These are phyloP conservation scores for Cyberlindnera maritima DNA, from an alignment of 805 yeast genomes.

Conservation along the genomic window DNA sequence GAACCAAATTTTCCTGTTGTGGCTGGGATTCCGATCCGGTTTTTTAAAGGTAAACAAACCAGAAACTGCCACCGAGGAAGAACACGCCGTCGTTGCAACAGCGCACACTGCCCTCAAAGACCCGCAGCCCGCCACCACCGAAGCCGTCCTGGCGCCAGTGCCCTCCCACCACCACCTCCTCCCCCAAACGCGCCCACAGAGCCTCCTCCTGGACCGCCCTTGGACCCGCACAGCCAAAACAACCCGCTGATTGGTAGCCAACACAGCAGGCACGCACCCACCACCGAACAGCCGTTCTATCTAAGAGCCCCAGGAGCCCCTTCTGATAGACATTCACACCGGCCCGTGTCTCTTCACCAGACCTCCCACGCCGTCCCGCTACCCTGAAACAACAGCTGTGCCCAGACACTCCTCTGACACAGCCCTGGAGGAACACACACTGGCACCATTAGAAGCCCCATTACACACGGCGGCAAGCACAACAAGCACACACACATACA, in stretches of 20 bases:
- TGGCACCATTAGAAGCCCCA: no score
- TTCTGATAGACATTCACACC: no score
- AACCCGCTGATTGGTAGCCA: not conserved
- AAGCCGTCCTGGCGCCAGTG: not conserved
- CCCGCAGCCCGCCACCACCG: no score
- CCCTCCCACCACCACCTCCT: not conserved
- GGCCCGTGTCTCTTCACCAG: not conserved
- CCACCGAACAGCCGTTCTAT: not conserved
- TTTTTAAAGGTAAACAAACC: not conserved
- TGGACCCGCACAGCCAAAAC: no score
- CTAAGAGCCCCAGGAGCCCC: not conserved
- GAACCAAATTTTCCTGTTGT: not conserved
- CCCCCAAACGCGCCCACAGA: not conserved
- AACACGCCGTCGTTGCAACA: not conserved
- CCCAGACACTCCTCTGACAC: not conserved
- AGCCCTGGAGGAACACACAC: not conserved
- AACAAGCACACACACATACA: not conserved
- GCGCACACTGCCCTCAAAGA: not conserved
- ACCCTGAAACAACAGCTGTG: not conserved
- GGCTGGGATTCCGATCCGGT: not conserved
- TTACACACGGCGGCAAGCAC: not conserved
- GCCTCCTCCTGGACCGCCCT: not conserved
- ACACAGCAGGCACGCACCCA: not conserved
- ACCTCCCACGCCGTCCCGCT: no score
- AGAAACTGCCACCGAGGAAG: not conserved